Evolutionary conservation across 1,284 basidiomycete genomes (phyloP), one percentile per base, ranked within the genome.

Genomic region (Xanthoconium separans): DNA sequence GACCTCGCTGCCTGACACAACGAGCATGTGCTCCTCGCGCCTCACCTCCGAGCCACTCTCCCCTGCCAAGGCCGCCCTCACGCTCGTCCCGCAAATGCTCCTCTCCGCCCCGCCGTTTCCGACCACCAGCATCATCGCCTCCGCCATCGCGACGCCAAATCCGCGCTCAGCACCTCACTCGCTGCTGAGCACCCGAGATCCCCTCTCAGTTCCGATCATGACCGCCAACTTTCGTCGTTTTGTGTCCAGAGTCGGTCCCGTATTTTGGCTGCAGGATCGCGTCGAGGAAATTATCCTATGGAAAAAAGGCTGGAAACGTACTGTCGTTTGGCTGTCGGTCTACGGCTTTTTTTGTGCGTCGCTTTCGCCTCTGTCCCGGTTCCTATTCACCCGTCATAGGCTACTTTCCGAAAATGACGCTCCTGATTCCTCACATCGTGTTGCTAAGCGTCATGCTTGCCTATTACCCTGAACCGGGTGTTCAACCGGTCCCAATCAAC

Each of bases 181-280:
- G 16, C 66, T 83, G 29, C 62, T 83, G 20, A 76, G 74, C 34
- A 77, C 77, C 8, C 71, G 75, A 11, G 87, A 89, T 58, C 81
- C 88, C 0, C 76, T 91, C 3, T 88, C 87, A 0, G 75, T 91
- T 6, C 86, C 82, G 0, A 85, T 83, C 33, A 87, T 83, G 55
- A 84, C 87, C 0, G 77, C 75, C 51, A 90, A 91, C 62, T 91
- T 91, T 64, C 80, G 83, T 55, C 75, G 87, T 9, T 91, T 91
- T 56, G 78, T 91, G 1, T 75, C 81, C 8, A 82, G 77, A 57
- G 74, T 81, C 5, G 86, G 87, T 0, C 83, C 85, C 0, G 71
- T 89, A 7, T 91, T 90, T 61, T 91, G 89, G 89, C 58, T 91
- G 13, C 87, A 89, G 69, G 89, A 91, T 62, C 73, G 89, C 2